Conservation (phyloP, 352 stramenopile genomes). For the Phytophthora citrophthora region DNA sequence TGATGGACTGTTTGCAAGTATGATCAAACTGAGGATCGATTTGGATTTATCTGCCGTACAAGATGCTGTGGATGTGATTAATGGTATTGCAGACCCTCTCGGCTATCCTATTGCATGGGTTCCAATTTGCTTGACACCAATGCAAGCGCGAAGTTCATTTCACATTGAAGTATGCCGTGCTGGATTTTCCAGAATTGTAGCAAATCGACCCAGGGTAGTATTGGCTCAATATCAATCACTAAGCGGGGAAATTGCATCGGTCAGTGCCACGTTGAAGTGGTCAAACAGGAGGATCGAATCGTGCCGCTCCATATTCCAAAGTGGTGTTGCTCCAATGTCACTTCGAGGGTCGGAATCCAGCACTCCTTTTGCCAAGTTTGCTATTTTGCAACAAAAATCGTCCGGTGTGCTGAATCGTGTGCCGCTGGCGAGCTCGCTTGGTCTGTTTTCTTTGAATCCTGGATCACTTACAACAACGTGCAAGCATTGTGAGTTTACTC, state of each 20-base stretch:
- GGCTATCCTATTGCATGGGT: constrained; percentile 32
- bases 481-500: constrained; percentile 20
- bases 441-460: constrained; percentile 33
- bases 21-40: constrained; percentile 31
- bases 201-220: constrained; percentile 20
- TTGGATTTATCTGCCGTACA: constrained; percentile 11
- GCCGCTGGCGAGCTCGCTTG: constrained; percentile 24
- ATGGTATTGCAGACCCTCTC: constrained; percentile 18
- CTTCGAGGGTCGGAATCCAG: neutral
- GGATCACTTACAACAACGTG: constrained; percentile 13
- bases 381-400: constrained; percentile 37
- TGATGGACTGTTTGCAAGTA: constrained; percentile 16
- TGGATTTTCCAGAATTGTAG: constrained; percentile 26
- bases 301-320: constrained; percentile 31
- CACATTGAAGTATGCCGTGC: constrained; percentile 38
- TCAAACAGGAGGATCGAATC: constrained; percentile 1
- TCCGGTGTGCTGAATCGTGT: constrained; percentile 24
- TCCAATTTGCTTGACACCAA: constrained; percentile 1
- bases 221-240: constrained; percentile 41
- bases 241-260: constrained; percentile 31
- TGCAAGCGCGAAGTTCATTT: constrained; percentile 21
- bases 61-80: constrained; percentile 13
- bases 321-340: constrained; percentile 28
- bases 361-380: constrained; percentile 28
- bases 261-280: constrained; percentile 29